A percentile compares a stretch with the other conserved stretches of the same genome.
Evolutionary conservation across 148 eudicot genomes (phyloP).

Genomic region (Polygonum aviculare): DNA sequence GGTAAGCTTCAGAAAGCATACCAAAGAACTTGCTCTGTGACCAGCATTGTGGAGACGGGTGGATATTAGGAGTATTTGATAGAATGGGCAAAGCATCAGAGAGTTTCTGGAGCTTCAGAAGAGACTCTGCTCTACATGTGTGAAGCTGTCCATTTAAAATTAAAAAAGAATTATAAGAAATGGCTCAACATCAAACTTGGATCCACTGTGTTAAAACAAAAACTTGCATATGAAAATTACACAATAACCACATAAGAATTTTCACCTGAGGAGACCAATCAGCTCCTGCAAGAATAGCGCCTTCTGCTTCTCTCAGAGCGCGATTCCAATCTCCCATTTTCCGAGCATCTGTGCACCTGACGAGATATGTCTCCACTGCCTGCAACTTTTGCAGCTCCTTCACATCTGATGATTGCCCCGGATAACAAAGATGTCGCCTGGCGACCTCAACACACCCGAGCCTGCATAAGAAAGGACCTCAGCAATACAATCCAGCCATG

Average conservation of each 20-base stretch:
- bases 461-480: constrained; percentile 23
- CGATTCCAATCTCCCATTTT: constrained; percentile 63
- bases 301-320: constrained; percentile 57
- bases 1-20: constrained; percentile 76
- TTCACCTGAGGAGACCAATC: constrained; percentile 72
- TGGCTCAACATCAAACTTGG: not conserved
- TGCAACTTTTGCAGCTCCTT: constrained; percentile 52
- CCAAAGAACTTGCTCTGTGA: constrained; percentile 63
- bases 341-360: constrained; percentile 52
- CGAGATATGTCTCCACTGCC: constrained; percentile 47
- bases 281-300: constrained; percentile 73
- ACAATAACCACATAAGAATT: not conserved
- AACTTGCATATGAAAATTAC: not conserved
- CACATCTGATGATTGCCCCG: constrained; percentile 46
- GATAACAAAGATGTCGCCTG: constrained; percentile 51
- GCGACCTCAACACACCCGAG: constrained; percentile 84
- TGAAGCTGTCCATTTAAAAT: constrained; percentile 37
- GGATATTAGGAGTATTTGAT: constrained; percentile 33
- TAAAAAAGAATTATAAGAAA: not conserved
- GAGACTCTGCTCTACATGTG: constrained; percentile 75
- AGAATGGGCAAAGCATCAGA: constrained; percentile 48
- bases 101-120: constrained; percentile 71
- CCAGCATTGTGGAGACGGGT: constrained; percentile 32
- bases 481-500: not conserved
- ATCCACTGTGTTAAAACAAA: not conserved